Evolutionary conservation across 2,329 filamentous ascomycete species (phyloP).

Genomic region (Aspergillus awamori): DNA sequence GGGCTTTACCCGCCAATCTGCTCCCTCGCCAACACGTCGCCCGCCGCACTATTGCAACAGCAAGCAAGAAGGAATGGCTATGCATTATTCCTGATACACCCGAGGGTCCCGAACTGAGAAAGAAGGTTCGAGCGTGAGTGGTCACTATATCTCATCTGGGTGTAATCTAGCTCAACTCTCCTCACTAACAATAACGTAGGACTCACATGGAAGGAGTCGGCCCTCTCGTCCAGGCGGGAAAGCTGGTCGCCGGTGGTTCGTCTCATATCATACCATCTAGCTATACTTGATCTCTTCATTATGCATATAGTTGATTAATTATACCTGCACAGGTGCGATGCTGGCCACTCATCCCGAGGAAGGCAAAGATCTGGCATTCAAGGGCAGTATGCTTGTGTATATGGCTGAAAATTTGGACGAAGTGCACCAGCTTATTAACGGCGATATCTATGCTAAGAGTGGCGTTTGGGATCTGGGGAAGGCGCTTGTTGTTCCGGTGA

Average conservation of each 20-base stretch:
- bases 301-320: neutral
- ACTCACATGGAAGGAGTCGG: conserved; percentile 62
- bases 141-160: too few species aligned
- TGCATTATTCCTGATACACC: conserved; percentile 70
- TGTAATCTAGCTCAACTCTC: too few species aligned
- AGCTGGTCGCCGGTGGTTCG: conserved; percentile 67
- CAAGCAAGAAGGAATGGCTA: conserved; percentile 62
- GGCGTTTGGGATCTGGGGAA: conserved; percentile 27
- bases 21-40: neutral
- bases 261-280: neutral
- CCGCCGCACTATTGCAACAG: neutral
- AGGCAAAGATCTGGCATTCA: conserved; percentile 16
- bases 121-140: conserved; percentile 49
- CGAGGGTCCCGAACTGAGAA: conserved; percentile 60
- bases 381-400: conserved; percentile 26
- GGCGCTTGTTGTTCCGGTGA: conserved; percentile 20
- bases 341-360: conserved; percentile 68
- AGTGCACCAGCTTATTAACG: conserved; percentile 18
- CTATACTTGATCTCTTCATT: neutral
- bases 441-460: conserved; percentile 23
- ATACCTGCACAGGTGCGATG: conserved; percentile 59
- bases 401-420: conserved; percentile 20
- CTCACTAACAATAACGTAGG: conserved; percentile 26
- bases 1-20: neutral
- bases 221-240: conserved; percentile 57